Base-by-base conservation (phyloP, 2,329 filamentous ascomycete species). In the Scolecobasidium constrictum region DNA sequence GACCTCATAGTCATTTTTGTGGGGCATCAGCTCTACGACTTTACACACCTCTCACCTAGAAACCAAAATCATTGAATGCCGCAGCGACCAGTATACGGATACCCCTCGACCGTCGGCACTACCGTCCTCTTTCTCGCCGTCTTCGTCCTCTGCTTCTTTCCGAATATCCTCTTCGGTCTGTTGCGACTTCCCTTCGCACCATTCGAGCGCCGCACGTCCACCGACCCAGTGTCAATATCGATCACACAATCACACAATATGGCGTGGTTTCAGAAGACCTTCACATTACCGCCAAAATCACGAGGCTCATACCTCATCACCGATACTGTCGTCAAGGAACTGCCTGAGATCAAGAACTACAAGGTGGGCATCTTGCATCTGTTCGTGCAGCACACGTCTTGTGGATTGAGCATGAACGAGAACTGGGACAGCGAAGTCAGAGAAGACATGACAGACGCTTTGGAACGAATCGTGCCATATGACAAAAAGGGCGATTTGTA, bases 321-420 rank as follows among this genome's bases (percentile, higher is more conserved):
- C 40, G 78, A 88, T 59, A 70, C 81, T 41, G 74, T 96, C 44
- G 52, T 77, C 19, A 67, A 71, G 39, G 69, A 78, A 46, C 66
- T 96, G 1, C 88, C 90, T 3, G 87, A 95, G 64, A 75, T 96
- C 50, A 71, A 72, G 46, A 61, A 76, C 50, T 94, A 94, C 74
- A 90, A 90, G 61, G 77, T 92, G 52, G 87, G 87, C 35, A 65
- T 94, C 47, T 67, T 96, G 48, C 80, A 94, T 60, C 72, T 98
- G 37, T 98, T 96, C 62, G 73, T 96, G 43, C 90, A 98, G 66
- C 92, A 98, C 66, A 98, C 92, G 4, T 86, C 79, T 56, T 94
- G 87, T 64, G 92, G 84, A 11, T 72, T 98, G 42, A 85, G 78
- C 47, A 67, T 98, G 54, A 98, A 98, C 59, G 92, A 98, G 73